Percentiles rank a stretch among this genome's conserved stretches.
Conservation (phyloP, 805 yeast species). For the Candida sithepensis region DNA sequence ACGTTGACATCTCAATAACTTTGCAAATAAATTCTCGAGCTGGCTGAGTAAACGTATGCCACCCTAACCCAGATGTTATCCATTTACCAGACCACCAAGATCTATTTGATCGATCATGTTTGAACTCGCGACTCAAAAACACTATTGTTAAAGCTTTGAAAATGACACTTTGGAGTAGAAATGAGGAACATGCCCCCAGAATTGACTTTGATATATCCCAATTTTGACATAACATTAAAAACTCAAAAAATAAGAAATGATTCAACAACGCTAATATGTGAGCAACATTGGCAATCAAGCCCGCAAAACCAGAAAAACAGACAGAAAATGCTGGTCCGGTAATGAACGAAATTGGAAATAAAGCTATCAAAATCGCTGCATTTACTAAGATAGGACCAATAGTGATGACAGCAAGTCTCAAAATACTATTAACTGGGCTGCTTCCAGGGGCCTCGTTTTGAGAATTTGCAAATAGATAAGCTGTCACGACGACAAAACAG, state of each 20-base stretch:
- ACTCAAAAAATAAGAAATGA: constrained; percentile 54
- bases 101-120: constrained; percentile 53
- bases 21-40: constrained; percentile 61
- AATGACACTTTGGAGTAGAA: constrained; percentile 54
- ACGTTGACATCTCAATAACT: constrained; percentile 60
- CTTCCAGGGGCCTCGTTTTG: constrained; percentile 41
- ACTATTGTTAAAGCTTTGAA: constrained; percentile 48
- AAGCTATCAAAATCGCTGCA: constrained; percentile 33
- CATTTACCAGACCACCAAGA: constrained; percentile 84
- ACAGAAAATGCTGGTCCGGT: constrained; percentile 48
- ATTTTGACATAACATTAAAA: constrained; percentile 64
- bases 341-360: constrained; percentile 43
- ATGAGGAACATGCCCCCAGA: constrained; percentile 55
- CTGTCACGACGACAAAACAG: constrained; percentile 35
- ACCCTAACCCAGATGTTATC: constrained; percentile 60
- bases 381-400: constrained; percentile 47
- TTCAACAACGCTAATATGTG: constrained; percentile 51
- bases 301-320: constrained; percentile 44
- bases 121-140: constrained; percentile 59
- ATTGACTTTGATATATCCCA: constrained; percentile 60
- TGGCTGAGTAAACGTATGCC: constrained; percentile 60
- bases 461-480: constrained; percentile 52
- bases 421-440: constrained; percentile 37
- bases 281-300: constrained; percentile 51
- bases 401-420: constrained; percentile 42